These are phyloP conservation scores for Myxozyma vanderwaltii DNA, from an alignment of 805 yeast genomes.

Conservation along the genomic window DNA sequence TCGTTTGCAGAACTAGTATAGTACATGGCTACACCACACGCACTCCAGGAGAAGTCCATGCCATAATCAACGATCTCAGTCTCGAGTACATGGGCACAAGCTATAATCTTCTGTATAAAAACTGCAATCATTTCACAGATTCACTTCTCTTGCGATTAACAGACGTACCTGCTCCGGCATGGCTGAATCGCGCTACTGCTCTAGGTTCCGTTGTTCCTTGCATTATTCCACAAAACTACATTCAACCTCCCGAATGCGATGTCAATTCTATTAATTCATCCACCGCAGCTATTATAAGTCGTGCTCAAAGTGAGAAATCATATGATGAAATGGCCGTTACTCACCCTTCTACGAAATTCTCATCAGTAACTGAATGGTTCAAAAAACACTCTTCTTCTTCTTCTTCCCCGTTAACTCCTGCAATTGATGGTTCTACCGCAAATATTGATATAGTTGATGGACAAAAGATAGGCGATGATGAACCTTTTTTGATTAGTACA, in stretches of 20 bases:
- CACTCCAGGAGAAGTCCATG: slow-evolving; percentile 31
- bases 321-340: slow-evolving; percentile 12
- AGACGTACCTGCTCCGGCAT: slow-evolving; percentile 22
- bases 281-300: neutral
- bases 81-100: slow-evolving; percentile 29
- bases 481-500: slow-evolving; percentile 19
- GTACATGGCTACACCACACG: slow-evolving; percentile 26
- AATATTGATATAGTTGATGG: neutral
- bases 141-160: slow-evolving; percentile 24
- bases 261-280: neutral
- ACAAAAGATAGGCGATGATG: neutral
- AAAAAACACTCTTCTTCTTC: neutral
- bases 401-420: neutral
- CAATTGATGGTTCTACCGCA: neutral
- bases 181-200: slow-evolving; percentile 31
- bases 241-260: slow-evolving; percentile 27
- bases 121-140: slow-evolving; percentile 33
- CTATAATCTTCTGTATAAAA: slow-evolving; percentile 31
- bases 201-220: slow-evolving; percentile 30
- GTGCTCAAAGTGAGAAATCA: slow-evolving; percentile 7
- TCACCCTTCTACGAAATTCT: neutral
- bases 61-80: slow-evolving; percentile 29
- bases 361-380: neutral
- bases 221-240: slow-evolving; percentile 24
- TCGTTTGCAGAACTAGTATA: slow-evolving; percentile 23